Evolutionary conservation across 176 grass and related monocot genomes (phyloP).

Genomic region (Panicum miliaceum): DNA sequence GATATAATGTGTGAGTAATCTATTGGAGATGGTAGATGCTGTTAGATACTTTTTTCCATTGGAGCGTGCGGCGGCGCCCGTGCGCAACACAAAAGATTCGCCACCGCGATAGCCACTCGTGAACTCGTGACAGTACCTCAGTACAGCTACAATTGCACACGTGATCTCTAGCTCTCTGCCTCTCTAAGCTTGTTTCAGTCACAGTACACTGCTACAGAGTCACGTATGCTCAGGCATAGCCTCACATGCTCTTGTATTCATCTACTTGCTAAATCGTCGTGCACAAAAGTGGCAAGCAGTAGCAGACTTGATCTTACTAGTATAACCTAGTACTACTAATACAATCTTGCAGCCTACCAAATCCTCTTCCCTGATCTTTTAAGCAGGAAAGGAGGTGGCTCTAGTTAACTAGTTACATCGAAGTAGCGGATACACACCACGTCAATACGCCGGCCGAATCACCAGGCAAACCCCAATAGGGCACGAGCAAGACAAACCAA

Average conservation of each 20-base stretch:
- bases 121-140: background rate
- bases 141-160: background rate
- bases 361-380: slow-evolving; percentile 29
- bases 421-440: no score
- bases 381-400: slow-evolving; percentile 16
- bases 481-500: background rate
- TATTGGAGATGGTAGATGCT: no score
- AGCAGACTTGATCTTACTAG: background rate
- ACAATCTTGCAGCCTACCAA: slow-evolving; percentile 8
- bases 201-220: background rate
- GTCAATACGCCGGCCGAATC: background rate
- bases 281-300: background rate
- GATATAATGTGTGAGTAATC: no score
- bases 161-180: background rate
- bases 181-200: background rate
- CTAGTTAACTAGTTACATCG: slow-evolving; percentile 19
- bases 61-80: background rate
- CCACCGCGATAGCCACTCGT: background rate
- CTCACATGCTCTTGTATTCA: background rate
- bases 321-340: background rate
- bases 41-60: no score
- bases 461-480: background rate
- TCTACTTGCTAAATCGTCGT: background rate
- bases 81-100: background rate
- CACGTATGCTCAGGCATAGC: background rate